Evolutionary conservation across 805 yeast genomes (phyloP).

Genomic region (Teunomyces barrocoloradensis): DNA sequence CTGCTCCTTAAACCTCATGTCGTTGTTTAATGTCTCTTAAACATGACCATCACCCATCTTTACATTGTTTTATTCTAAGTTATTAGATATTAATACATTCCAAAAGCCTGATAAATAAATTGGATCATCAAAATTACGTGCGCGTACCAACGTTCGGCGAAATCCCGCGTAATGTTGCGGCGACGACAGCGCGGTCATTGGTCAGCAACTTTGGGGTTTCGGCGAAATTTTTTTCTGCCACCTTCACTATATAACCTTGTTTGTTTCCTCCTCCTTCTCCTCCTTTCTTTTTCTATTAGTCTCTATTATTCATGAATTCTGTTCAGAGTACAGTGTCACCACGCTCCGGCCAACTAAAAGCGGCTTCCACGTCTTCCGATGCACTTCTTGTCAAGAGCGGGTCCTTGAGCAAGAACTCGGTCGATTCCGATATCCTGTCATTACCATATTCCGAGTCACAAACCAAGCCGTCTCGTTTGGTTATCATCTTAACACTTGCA

Average conservation of each 20-base stretch:
- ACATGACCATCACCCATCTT: not conserved
- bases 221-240: not conserved
- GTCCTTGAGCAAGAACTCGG: slow-evolving; percentile 3
- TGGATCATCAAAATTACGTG: not conserved
- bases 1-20: slow-evolving; percentile 5
- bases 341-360: not conserved
- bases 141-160: not conserved
- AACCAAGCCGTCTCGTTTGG: slow-evolving; percentile 56
- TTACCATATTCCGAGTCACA: not conserved
- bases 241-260: not conserved
- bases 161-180: not conserved
- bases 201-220: not conserved
- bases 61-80: slow-evolving; percentile 1
- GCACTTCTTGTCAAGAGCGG: slow-evolving; percentile 2
- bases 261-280: no score
- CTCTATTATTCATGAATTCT: not conserved
- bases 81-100: slow-evolving; percentile 3
- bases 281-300: not conserved
- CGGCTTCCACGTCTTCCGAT: not conserved
- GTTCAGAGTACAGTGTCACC: not conserved
- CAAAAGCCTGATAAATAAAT: not conserved
- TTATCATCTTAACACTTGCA: slow-evolving; percentile 65
- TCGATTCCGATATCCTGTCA: slow-evolving; percentile 2
- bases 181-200: not conserved
- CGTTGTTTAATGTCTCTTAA: not conserved